These are phyloP conservation scores for Daldinia vernicosa DNA, from an alignment of 495 filamentous ascomycete species.

Conservation along the genomic window DNA sequence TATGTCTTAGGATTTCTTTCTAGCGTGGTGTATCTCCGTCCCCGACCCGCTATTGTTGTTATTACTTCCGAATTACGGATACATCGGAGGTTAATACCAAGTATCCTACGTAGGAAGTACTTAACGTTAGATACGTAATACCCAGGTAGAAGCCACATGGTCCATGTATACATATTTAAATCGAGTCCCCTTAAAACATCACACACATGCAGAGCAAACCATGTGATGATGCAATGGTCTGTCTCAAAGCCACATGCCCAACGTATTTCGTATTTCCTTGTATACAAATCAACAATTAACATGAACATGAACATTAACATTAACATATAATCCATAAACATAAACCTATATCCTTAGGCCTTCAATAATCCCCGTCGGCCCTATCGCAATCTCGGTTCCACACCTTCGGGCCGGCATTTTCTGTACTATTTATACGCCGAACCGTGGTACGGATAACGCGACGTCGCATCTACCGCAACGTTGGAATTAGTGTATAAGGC, in stretches of 20 bases:
- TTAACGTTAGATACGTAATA: not conserved
- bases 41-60: too few species aligned
- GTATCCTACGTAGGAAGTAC: too few species aligned
- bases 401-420: slow-evolving; percentile 13
- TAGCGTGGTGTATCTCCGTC: too few species aligned
- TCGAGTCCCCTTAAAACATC: not conserved
- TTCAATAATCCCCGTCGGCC: not conserved
- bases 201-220: not conserved
- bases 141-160: not conserved
- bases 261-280: not conserved
- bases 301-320: too few species aligned
- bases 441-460: not conserved
- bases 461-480: not conserved
- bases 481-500: not conserved
- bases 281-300: too few species aligned
- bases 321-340: too few species aligned
- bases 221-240: not conserved
- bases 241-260: not conserved
- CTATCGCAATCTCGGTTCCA: slow-evolving; percentile 22
- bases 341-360: not conserved
- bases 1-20: too few species aligned
- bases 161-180: not conserved
- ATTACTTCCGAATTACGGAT: too few species aligned
- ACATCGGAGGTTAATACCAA: too few species aligned
- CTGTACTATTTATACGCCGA: not conserved